phyloP scores from a whole-genome alignment of 306 rosid genomes.

The Bauhinia variegata region DNA sequence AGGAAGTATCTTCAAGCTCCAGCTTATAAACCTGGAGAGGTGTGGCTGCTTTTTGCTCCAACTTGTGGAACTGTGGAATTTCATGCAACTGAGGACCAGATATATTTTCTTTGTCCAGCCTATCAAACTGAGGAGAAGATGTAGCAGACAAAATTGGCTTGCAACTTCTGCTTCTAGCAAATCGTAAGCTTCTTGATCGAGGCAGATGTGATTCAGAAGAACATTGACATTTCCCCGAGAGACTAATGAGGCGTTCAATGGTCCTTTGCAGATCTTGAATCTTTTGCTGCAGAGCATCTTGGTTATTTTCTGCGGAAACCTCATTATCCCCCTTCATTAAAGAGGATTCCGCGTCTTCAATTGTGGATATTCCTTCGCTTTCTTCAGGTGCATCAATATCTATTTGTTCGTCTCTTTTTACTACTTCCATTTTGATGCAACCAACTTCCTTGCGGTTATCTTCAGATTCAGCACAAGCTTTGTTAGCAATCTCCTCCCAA shows the following conservation, averaged over 20 bases:
- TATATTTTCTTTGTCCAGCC: conserved; percentile 38
- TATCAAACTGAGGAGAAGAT: conserved; percentile 36
- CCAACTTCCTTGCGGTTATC: conserved; percentile 60
- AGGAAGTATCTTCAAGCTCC: conserved; percentile 4
- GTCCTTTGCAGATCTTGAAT: conserved; percentile 51
- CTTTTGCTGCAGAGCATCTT: conserved; percentile 42
- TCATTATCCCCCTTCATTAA: conserved; percentile 35
- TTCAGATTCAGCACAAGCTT: conserved; percentile 37
- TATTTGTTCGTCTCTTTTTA: conserved; percentile 27
- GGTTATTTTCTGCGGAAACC: conserved; percentile 36
- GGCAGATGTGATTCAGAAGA: conserved; percentile 35
- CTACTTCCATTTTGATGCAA: conserved; percentile 53
- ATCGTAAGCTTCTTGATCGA: conserved; percentile 30
- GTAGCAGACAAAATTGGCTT: conserved; percentile 42
- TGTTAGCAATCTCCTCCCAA: conserved; percentile 60
- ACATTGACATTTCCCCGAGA: conserved; percentile 48
- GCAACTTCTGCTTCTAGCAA: conserved; percentile 59
- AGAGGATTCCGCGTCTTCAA: conserved; percentile 34
- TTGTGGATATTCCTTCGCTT: conserved; percentile 38
- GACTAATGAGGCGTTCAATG: conserved; percentile 45
- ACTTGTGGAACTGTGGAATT: conserved; percentile 18
- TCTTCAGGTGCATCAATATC: conserved; percentile 33
- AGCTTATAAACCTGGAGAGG: conserved; percentile 25
- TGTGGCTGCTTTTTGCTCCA: conserved; percentile 29
- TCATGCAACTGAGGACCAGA: conserved; percentile 23